A percentile compares a stretch with the other conserved stretches of the same genome.
These are phyloP conservation scores for Effrenium voratum DNA, from an alignment of 73 alveolate species.

Conservation along the genomic window DNA sequence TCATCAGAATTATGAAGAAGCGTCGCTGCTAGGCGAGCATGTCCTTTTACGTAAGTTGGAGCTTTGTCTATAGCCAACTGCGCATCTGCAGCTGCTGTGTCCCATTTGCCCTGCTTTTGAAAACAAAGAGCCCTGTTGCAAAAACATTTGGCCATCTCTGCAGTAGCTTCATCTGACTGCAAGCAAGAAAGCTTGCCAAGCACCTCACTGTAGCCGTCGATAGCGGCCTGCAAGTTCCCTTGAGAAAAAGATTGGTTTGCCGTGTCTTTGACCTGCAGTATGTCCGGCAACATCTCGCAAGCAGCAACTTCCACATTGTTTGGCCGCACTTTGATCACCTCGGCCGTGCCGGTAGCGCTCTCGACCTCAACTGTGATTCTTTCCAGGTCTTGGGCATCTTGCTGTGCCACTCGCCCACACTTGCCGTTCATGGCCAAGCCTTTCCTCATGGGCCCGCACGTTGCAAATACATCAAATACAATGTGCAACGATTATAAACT, in stretches of 20 bases:
- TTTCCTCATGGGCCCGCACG: too few relatives aligned
- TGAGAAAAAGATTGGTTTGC: slow-evolving; percentile 48
- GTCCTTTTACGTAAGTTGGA: slow-evolving; percentile 38
- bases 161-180: background rate
- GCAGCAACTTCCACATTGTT: background rate
- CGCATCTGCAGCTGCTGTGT: background rate
- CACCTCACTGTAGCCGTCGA: slow-evolving; percentile 10
- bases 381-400: slow-evolving; percentile 10
- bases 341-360: background rate
- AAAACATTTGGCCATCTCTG: slow-evolving; percentile 39
- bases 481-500: too few relatives aligned
- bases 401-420: slow-evolving; percentile 6
- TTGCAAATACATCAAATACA: too few relatives aligned
- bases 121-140: slow-evolving; percentile 67
- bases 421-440: slow-evolving; percentile 2
- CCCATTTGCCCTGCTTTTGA: slow-evolving; percentile 2
- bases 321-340: slow-evolving; percentile 1
- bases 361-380: slow-evolving; percentile 26
- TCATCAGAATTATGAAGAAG: background rate
- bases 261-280: background rate
- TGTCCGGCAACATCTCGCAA: background rate
- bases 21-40: slow-evolving; percentile 30
- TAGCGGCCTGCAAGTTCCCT: background rate
- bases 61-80: background rate
- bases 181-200: background rate